phyloP scores from a whole-genome alignment of 2,329 filamentous ascomycete species.

The Phyllosticta paracitricarpa region DNA sequence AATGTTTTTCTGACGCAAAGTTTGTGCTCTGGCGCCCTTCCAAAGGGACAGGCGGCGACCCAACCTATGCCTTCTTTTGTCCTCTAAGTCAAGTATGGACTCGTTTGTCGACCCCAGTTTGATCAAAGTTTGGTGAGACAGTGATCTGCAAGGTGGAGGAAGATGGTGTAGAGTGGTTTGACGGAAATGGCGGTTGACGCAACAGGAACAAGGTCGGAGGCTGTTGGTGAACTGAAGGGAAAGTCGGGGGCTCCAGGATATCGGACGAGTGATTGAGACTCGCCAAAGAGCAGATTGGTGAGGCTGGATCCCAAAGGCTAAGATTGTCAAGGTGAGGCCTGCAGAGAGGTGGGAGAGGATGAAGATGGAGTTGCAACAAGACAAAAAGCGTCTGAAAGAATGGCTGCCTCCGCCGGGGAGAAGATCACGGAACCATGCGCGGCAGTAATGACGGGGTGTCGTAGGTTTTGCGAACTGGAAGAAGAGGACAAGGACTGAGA shows the following conservation, averaged over 20 bases:
- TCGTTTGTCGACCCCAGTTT: not conserved
- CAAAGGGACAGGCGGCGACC: slow-evolving; percentile 1
- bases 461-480: not conserved
- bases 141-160: not conserved
- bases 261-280: not conserved
- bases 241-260: not conserved
- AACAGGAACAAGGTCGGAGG: not conserved
- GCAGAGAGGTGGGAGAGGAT: not conserved
- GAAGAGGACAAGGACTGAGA: not conserved
- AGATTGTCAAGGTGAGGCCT: not conserved
- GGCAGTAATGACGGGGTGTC: not conserved
- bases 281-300: not conserved
- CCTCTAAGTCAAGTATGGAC: not conserved
- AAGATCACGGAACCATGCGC: not conserved
- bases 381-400: slow-evolving; percentile 7
- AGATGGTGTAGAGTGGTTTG: not conserved
- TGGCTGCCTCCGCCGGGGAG: not conserved
- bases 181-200: not conserved
- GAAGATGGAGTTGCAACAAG: slow-evolving; percentile 2
- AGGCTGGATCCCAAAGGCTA: not conserved
- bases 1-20: not conserved
- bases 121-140: not conserved
- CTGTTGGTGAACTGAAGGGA: not conserved
- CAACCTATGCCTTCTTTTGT: not conserved
- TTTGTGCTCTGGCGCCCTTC: not conserved